Percentiles rank a stretch among this genome's conserved stretches.
These are phyloP conservation scores for Pyrrhoderma lamaoense DNA, from an alignment of 1,284 basidiomycete genomes.

Conservation along the genomic window DNA sequence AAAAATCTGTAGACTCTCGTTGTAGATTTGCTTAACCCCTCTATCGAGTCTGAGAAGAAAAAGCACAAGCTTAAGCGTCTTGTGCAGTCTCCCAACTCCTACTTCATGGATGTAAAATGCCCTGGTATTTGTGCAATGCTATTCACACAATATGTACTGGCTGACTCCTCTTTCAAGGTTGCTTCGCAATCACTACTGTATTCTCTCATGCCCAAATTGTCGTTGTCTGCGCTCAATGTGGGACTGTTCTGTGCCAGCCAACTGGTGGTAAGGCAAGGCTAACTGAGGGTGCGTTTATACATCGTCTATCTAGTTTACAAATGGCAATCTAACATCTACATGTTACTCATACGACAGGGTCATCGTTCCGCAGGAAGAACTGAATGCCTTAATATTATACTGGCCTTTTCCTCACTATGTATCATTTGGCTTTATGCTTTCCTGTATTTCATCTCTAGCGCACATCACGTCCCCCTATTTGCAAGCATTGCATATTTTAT, in stretches of 20 bases:
- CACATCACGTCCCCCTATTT: slow-evolving; percentile 1
- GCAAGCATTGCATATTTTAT: slow-evolving; percentile 4
- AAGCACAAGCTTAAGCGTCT: slow-evolving; percentile 99
- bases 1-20: slow-evolving; percentile 80
- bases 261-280: slow-evolving; percentile 98
- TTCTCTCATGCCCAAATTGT: slow-evolving; percentile 96
- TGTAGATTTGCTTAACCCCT: slow-evolving; percentile 97
- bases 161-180: slow-evolving; percentile 48
- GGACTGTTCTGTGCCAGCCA: slow-evolving; percentile 94
- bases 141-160: slow-evolving; percentile 18
- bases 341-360: slow-evolving; percentile 41
- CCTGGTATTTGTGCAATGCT: slow-evolving; percentile 78
- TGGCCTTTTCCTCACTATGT: slow-evolving; percentile 20
- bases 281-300: slow-evolving; percentile 79
- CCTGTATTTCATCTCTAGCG: too few relatives aligned
- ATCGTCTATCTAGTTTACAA: slow-evolving; percentile 13
- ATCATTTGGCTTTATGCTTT: neutral
- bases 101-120: slow-evolving; percentile 99
- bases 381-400: slow-evolving; percentile 33
- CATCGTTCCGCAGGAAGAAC: slow-evolving; percentile 84
- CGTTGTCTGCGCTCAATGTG: slow-evolving; percentile 89
- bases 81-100: slow-evolving; percentile 96
- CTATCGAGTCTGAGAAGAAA: slow-evolving; percentile 77
- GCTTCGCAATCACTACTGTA: slow-evolving; percentile 92
- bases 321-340: neutral